Conservation (phyloP, 768 basidiomycete species). For the Clathrus columnatus region DNA sequence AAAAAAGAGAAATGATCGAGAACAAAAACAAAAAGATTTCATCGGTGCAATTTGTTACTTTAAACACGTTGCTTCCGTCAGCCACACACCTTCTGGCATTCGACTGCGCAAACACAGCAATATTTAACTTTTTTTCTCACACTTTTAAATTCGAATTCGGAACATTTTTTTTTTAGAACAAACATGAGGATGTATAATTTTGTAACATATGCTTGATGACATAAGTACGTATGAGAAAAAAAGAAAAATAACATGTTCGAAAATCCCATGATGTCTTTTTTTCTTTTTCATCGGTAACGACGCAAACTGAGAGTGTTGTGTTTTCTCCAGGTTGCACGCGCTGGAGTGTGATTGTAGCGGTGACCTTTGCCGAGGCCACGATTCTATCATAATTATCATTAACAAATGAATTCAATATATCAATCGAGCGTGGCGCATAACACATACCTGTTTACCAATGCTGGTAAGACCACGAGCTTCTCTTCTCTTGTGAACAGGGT, state of each 20-base stretch:
- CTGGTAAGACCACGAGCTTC: conserved; percentile 97
- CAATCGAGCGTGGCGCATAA: conserved; percentile 1
- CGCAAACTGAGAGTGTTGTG: conserved; percentile 96
- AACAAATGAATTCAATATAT: conserved; percentile 6
- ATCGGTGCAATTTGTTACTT: neutral
- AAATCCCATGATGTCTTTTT: conserved; percentile 1
- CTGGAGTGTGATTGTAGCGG: conserved; percentile 87
- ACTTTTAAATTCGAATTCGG: neutral
- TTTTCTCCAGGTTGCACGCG: conserved; percentile 89
- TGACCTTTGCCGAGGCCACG: conserved; percentile 95
- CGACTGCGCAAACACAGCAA: too few relatives aligned
- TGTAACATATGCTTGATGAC: conserved; percentile 9
- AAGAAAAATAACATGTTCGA: neutral
- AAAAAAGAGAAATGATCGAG: too few relatives aligned
- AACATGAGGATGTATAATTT: conserved; percentile 6
- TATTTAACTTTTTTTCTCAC: too few relatives aligned
- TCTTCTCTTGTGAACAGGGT: conserved; percentile 97
- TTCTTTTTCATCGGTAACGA: conserved; percentile 73
- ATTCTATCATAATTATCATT: conserved; percentile 45
- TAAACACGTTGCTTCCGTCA: neutral
- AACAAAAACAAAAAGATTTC: too few relatives aligned
- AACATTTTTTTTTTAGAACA: neutral
- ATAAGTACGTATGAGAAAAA: neutral
- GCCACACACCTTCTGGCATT: neutral
- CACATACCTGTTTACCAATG: conserved; percentile 83